phyloP scores from a whole-genome alignment of 1,284 basidiomycete genomes.

The Cutaneotrichosporon cavernicola region DNA sequence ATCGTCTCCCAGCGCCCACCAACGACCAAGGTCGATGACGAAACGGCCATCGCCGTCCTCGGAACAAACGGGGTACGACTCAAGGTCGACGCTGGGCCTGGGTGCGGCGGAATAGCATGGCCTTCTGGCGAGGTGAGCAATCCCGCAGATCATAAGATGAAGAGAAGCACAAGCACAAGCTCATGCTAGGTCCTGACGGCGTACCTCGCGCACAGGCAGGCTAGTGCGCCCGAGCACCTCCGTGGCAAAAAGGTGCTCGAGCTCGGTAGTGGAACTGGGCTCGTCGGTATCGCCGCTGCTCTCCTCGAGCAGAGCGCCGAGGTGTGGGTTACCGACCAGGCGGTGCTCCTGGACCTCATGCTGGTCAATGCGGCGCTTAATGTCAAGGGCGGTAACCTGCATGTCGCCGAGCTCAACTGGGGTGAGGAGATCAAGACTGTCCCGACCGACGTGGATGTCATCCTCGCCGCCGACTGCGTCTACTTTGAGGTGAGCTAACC shows the following conservation, averaged over 20 bases:
- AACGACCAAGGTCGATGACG: constrained; percentile 35
- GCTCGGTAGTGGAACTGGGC: constrained; percentile 79
- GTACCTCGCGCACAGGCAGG: constrained; percentile 64
- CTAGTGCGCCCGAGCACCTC: constrained; percentile 54
- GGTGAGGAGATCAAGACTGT: constrained; percentile 45
- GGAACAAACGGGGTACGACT: constrained; percentile 43
- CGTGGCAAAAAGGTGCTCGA: constrained; percentile 67
- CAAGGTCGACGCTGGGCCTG: constrained; percentile 70
- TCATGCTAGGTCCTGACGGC: constrained; percentile 65
- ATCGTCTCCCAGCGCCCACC: constrained; percentile 41
- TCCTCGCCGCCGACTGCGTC: constrained; percentile 88
- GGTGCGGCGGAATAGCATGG: constrained; percentile 90
- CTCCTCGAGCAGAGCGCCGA: constrained; percentile 60
- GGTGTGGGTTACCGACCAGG: constrained; percentile 84
- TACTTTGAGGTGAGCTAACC: constrained; percentile 67
- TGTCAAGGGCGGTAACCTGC: constrained; percentile 57
- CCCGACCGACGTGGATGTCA: constrained; percentile 53
- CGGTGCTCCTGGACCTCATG: constrained; percentile 76
- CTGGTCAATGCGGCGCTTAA: constrained; percentile 67
- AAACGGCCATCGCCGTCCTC: constrained; percentile 35
- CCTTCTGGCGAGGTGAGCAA: constrained; percentile 77
- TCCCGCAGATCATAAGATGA: no score
- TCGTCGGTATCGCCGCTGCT: constrained; percentile 80
- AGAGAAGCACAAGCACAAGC: neutral
- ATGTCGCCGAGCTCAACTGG: constrained; percentile 73